Evolutionary conservation across 2,329 filamentous ascomycete genomes (phyloP), one percentile per base, ranked within the genome.

Genomic region (Coniella lustricola): DNA sequence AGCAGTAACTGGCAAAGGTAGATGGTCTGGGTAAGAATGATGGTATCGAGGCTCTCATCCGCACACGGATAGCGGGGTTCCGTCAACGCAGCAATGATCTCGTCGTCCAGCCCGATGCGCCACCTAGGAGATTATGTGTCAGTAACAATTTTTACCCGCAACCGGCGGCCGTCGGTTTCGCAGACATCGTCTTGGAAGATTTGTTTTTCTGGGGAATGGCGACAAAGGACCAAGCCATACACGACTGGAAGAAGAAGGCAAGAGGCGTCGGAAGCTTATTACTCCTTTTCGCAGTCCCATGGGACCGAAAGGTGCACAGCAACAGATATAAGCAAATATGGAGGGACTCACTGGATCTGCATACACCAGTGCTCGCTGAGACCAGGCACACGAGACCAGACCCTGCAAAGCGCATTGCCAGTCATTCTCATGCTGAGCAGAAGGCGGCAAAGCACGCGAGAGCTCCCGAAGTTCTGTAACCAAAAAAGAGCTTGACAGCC

Each of bases 1-100:
- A 52, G 47, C 21, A 52, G 38, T 29, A 52, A 47, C 50, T 52
- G 50, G 31, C 49, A 48, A 14, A 52, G 50, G 40, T 52, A 50
- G 25, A 52, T 44, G 47, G 50, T 52, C 44, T 52, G 50, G 21
- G 48, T 49, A 29, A 52, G 47, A 31, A 52, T 47, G 47, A 52
- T 52, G 44, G 50, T 52, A 17, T 52, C 50, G 35, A 52, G 44
- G 32, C 43, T 43, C 12, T 52, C 43, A 20, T 52, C 50, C 14
- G 50, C 43, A 4, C 45, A 48, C 3, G 50, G 50, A 22, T 47
- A 52, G 34, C 47, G 50, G 14, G 50, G 50, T 40, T 52, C 50
- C 14, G 47, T 50, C 29, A 52, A 43, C 2, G 50, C 47, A 18
- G 47, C 50, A 44, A 52, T 45, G 47, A 52, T 39, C 34, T 52